Evolutionary conservation across 2,329 filamentous ascomycete genomes (phyloP).

Genomic region (Diaporthe citrichinensis): DNA sequence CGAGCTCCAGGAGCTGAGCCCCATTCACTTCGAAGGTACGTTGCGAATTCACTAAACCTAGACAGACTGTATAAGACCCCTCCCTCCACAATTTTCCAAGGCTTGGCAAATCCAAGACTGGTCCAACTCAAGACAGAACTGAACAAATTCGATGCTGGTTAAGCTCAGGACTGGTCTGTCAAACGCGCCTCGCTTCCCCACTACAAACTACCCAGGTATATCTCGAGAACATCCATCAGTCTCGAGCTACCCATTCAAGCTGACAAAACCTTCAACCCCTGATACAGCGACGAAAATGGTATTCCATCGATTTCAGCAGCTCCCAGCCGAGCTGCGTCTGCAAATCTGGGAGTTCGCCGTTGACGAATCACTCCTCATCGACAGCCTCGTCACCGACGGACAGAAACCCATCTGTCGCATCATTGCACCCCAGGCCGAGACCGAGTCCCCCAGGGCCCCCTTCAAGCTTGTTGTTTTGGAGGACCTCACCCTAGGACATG

Average conservation of each 20-base stretch:
- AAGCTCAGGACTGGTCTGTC: no score
- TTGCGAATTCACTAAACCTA: background rate
- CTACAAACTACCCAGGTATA: no score
- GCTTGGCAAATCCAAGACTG: background rate
- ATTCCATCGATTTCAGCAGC: background rate
- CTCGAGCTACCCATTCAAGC: no score
- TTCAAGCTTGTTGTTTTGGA: background rate
- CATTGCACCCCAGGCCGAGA: background rate
- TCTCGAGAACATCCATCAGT: background rate
- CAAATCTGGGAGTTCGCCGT: background rate
- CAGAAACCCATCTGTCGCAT: background rate
- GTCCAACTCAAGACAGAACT: background rate
- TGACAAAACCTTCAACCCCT: background rate
- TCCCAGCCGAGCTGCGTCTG: slow-evolving; percentile 4
- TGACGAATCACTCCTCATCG: background rate
- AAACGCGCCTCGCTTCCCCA: background rate
- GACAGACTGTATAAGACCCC: background rate
- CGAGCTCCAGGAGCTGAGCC: background rate
- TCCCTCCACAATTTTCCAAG: no score
- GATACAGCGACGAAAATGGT: background rate
- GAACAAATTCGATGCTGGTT: background rate
- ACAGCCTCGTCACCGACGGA: background rate
- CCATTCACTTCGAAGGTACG: background rate
- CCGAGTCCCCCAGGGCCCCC: accelerated
- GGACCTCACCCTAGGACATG: background rate